phyloP scores from a whole-genome alignment of 352 stramenopile genomes.

The Globisporangium camurandrum region DNA sequence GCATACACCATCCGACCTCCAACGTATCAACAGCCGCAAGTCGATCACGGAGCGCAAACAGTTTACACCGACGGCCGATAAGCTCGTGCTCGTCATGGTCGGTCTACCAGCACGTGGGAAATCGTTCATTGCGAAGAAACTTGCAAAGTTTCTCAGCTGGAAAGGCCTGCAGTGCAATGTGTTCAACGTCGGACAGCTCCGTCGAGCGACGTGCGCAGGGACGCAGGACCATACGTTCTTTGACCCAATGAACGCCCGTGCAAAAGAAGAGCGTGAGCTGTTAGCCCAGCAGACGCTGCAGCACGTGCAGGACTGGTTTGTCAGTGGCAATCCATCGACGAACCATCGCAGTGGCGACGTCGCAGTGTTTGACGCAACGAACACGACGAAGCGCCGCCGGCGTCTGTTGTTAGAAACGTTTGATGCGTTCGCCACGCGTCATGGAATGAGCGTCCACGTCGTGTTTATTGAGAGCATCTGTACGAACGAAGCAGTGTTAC shows the following conservation, averaged over 20 bases:
- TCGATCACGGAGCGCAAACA: constrained; percentile 65
- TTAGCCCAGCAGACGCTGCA: constrained; percentile 76
- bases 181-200: constrained; percentile 94
- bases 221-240: constrained; percentile 89
- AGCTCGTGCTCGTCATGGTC: constrained; percentile 94
- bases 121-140: constrained; percentile 93
- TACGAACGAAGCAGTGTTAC: constrained; percentile 87
- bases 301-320: constrained; percentile 61
- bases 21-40: constrained; percentile 8
- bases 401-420: constrained; percentile 56
- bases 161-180: constrained; percentile 78
- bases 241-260: constrained; percentile 83
- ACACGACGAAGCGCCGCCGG: constrained; percentile 69
- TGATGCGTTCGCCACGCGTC: constrained; percentile 32
- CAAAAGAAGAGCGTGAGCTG: constrained; percentile 58
- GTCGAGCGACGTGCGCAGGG: constrained; percentile 66
- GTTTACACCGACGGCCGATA: constrained; percentile 84
- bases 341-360: constrained; percentile 56
- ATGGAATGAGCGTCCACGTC: constrained; percentile 78
- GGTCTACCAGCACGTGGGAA: constrained; percentile 92
- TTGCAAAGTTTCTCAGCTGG: constrained; percentile 75
- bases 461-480: constrained; percentile 93
- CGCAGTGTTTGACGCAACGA: constrained; percentile 89
- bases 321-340: constrained; percentile 10
- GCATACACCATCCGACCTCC: too few relatives aligned